These are phyloP conservation scores for Paracorniculantispora psalliotae DNA, from an alignment of 2,329 filamentous ascomycete genomes.

Conservation along the genomic window DNA sequence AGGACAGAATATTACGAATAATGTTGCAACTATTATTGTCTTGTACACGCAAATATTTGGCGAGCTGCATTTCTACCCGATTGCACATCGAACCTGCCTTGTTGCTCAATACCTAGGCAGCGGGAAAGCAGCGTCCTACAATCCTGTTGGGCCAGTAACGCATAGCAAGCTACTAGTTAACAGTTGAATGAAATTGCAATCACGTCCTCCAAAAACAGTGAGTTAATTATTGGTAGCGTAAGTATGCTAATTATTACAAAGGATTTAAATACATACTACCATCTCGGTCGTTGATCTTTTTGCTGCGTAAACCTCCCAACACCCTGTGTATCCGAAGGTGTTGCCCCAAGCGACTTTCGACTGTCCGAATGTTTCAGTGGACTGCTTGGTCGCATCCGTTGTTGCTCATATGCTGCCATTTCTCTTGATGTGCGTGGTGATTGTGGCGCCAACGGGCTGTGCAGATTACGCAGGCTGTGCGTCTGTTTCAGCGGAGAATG, in stretches of 20 bases:
- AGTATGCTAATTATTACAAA: neutral
- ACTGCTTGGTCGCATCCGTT: conserved; percentile 37
- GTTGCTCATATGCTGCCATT: conserved; percentile 57
- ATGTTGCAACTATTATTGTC: neutral
- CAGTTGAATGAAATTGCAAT: too few relatives aligned
- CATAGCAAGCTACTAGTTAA: neutral
- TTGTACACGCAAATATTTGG: neutral
- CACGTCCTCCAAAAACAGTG: too few relatives aligned
- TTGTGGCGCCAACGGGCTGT: conserved; percentile 29
- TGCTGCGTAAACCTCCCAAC: neutral
- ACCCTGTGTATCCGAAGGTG: neutral
- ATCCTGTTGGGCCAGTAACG: neutral
- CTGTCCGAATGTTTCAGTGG: conserved; percentile 34
- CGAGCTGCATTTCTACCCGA: neutral
- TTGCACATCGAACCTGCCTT: conserved; percentile 1
- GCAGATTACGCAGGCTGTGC: conserved; percentile 55
- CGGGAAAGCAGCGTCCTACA: neutral
- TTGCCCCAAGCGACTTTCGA: conserved; percentile 21
- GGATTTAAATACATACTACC: neutral
- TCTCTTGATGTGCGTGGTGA: conserved; percentile 57
- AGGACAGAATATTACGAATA: neutral
- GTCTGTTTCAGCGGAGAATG: conserved; percentile 81
- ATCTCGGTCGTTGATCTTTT: conserved; percentile 3
- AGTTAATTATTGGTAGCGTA: neutral
- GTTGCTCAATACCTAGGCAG: neutral